A percentile compares a stretch with the other conserved stretches of the same genome.
phyloP scores from a whole-genome alignment of 116 monocot species.

The Cymodocea nodosa region DNA sequence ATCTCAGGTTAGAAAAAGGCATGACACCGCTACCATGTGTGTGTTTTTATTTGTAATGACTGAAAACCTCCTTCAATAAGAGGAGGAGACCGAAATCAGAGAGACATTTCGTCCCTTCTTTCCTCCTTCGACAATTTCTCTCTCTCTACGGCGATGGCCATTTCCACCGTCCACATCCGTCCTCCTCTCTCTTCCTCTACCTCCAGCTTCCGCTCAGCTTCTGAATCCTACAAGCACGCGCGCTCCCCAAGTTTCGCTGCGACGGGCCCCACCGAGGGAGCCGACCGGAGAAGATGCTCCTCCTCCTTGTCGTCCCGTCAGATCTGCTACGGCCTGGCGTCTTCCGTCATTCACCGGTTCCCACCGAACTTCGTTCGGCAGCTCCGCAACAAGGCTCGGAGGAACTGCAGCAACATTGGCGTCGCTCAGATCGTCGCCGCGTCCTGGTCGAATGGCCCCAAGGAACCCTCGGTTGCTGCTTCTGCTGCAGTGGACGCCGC shows the following conservation, averaged over 20 bases:
- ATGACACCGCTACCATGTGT: no score
- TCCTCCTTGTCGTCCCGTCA: no score
- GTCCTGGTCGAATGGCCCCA: slow-evolving; percentile 52
- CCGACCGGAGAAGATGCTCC: background rate
- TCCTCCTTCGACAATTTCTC: background rate
- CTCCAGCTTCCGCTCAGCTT: no score
- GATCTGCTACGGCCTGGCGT: background rate
- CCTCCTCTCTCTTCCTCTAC: background rate
- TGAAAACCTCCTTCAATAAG: no score
- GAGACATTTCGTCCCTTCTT: background rate
- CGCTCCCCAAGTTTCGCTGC: background rate
- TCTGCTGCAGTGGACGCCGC: slow-evolving; percentile 13
- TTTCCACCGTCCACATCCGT: background rate
- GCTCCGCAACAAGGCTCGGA: slow-evolving; percentile 90
- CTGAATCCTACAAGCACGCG: no score
- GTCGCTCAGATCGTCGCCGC: slow-evolving; percentile 96
- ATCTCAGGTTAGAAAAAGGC: no score
- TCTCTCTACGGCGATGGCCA: background rate
- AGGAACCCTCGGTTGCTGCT: slow-evolving; percentile 10
- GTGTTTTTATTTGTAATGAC: no score
- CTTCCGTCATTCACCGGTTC: slow-evolving; percentile 61
- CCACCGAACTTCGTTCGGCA: slow-evolving; percentile 97
- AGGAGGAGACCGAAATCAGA: no score
- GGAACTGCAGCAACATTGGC: slow-evolving; percentile 99
- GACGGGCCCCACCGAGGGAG: background rate